Conservation (phyloP, 225 moss, liverwort and hornwort species). For the Antitrichia curtipendula region DNA sequence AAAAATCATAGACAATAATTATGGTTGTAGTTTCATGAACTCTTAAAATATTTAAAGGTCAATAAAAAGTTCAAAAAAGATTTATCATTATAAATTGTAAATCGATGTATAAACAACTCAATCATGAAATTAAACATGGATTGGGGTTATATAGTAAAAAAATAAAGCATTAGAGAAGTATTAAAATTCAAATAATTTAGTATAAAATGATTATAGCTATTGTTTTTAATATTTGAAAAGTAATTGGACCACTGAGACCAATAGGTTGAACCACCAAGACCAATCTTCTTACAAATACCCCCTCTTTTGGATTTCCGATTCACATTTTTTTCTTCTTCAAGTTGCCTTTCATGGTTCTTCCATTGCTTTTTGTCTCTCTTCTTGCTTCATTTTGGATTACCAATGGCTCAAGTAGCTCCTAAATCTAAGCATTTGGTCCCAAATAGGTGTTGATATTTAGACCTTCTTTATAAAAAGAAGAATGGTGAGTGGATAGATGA, state of each 20-base stretch:
- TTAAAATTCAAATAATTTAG: not conserved
- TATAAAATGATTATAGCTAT: no score
- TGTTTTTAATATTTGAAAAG: not conserved
- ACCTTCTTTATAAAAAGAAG: not conserved
- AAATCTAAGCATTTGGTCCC: not conserved
- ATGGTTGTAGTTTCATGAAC: not conserved
- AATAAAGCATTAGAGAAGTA: not conserved
- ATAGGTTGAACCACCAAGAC: fast-evolving
- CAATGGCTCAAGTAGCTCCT: not conserved
- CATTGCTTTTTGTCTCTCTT: not conserved
- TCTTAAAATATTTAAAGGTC: not conserved
- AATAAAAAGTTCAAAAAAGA: not conserved
- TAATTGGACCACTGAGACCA: not conserved
- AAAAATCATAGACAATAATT: not conserved
- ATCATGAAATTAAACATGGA: not conserved
- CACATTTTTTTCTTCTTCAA: not conserved
- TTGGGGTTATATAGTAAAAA: no score
- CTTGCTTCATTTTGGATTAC: not conserved
- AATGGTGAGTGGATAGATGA: not conserved
- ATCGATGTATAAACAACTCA: not conserved
- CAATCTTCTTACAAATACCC: not conserved
- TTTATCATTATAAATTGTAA: not conserved
- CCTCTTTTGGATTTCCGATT: not conserved
- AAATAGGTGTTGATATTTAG: no score
- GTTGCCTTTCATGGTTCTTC: not conserved